Evolutionary conservation across 2,329 filamentous ascomycete species (phyloP).

Genomic region (Colletotrichum sp.): DNA sequence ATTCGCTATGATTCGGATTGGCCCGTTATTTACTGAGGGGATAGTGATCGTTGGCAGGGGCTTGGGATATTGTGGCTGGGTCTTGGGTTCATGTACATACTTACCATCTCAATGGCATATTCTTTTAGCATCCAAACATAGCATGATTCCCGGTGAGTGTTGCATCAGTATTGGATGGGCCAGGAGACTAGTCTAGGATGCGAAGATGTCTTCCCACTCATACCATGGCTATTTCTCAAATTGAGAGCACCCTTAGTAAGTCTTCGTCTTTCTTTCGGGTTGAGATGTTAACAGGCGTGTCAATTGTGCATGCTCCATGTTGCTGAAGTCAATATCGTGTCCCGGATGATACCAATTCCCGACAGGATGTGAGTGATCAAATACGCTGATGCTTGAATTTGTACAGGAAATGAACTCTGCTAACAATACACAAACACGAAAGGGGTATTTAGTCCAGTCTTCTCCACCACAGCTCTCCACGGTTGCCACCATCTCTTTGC

Average conservation of each 20-base stretch:
- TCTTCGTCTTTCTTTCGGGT: background rate
- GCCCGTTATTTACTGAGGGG: conserved; percentile 32
- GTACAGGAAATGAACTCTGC: background rate
- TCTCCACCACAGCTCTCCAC: conserved; percentile 22
- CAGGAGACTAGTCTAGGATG: background rate
- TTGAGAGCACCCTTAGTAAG: background rate
- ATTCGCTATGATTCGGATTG: conserved; percentile 32
- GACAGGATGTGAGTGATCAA: background rate
- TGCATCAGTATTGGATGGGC: background rate
- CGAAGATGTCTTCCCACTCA: background rate
- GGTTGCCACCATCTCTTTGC: conserved; percentile 10
- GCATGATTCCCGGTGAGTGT: background rate
- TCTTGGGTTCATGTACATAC: background rate
- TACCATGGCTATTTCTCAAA: background rate
- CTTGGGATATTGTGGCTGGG: background rate
- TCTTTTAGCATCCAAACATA: background rate
- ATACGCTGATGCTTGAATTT: background rate
- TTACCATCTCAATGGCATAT: background rate
- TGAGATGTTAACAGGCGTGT: background rate
- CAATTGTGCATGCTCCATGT: background rate
- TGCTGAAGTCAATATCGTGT: accelerated
- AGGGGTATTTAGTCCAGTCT: conserved; percentile 13
- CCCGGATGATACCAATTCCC: accelerated
- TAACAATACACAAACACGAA: background rate
- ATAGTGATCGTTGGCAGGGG: background rate